Evolutionary conservation across 805 yeast genomes (phyloP).

Genomic region (Kuraishia ogatae): DNA sequence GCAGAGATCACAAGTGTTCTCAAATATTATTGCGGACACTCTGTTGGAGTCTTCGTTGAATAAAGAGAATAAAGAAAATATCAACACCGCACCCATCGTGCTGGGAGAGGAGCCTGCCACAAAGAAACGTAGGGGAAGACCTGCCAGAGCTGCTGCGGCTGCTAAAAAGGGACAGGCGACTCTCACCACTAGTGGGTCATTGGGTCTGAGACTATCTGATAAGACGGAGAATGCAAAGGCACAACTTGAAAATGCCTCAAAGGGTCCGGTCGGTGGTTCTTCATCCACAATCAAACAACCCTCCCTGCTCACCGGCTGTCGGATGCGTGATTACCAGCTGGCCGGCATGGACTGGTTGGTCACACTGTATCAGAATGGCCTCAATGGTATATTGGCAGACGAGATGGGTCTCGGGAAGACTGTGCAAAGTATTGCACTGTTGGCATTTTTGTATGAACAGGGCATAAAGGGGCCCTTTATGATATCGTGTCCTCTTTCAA

Average conservation of each 20-base stretch:
- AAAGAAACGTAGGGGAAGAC: conserved; percentile 14
- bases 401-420: conserved; percentile 98
- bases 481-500: conserved; percentile 75
- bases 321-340: conserved; percentile 74
- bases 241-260: conserved; percentile 11
- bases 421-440: conserved; percentile 72
- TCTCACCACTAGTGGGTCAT: conserved; percentile 11
- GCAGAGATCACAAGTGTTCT: conserved; percentile 81
- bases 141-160: conserved; percentile 5
- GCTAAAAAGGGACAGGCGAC: conserved; percentile 7
- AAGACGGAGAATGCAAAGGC: conserved; percentile 15
- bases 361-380: conserved; percentile 84
- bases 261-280: not conserved
- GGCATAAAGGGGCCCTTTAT: conserved; percentile 74
- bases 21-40: conserved; percentile 78
- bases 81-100: conserved; percentile 7
- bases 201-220: conserved; percentile 1
- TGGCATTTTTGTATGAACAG: conserved; percentile 70
- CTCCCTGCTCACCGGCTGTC: conserved; percentile 41
- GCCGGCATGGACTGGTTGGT: conserved; percentile 90
- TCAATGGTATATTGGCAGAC: conserved; percentile 93
- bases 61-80: conserved; percentile 4
- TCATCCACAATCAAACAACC: conserved; percentile 37
- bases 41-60: conserved; percentile 41
- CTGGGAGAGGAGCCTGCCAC: conserved; percentile 13